Percentiles rank a stretch among this genome's conserved stretches.
phyloP scores from a whole-genome alignment of 805 yeast species.

The Wickerhamomyces alni region DNA sequence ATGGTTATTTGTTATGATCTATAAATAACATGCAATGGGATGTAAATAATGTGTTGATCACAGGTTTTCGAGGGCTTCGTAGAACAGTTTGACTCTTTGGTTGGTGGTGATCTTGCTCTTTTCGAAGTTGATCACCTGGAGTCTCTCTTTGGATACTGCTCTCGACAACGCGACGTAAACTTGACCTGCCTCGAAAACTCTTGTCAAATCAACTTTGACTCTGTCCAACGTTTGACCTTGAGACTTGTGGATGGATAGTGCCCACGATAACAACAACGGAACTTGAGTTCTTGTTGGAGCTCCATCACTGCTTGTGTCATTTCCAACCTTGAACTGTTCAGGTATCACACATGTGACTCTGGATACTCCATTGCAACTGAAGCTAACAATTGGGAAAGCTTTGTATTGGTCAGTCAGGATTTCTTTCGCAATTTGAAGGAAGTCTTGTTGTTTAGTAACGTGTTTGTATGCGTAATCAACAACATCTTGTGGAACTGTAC shows the following conservation, averaged over 20 bases:
- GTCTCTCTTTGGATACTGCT: conserved; percentile 59
- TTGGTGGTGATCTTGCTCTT: conserved; percentile 53
- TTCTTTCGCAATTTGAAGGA: conserved; percentile 13
- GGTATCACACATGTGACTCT: conserved; percentile 29
- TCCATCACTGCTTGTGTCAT: conserved; percentile 24
- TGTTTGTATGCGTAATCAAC: conserved; percentile 17
- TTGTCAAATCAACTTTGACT: conserved; percentile 61
- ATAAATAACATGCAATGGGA: not conserved
- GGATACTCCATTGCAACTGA: conserved; percentile 23
- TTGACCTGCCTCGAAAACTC: conserved; percentile 75
- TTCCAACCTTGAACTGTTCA: conserved; percentile 32
- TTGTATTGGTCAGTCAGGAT: conserved; percentile 17
- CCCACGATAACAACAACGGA: conserved; percentile 76
- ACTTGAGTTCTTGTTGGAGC: conserved; percentile 45
- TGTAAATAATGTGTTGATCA: conserved; percentile 1
- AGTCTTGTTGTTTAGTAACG: conserved; percentile 9
- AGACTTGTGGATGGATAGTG: conserved; percentile 76
- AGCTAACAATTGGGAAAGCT: conserved; percentile 28
- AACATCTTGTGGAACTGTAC: conserved; percentile 22
- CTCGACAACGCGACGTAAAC: conserved; percentile 79
- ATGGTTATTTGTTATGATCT: too few relatives aligned
- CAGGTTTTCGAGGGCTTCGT: conserved; percentile 35
- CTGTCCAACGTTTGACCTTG: conserved; percentile 79
- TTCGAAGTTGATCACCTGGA: conserved; percentile 63
- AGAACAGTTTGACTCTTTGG: conserved; percentile 55